Evolutionary conservation across 495 filamentous ascomycete genomes (phyloP).

Genomic region (Trichocladium antarcticum): DNA sequence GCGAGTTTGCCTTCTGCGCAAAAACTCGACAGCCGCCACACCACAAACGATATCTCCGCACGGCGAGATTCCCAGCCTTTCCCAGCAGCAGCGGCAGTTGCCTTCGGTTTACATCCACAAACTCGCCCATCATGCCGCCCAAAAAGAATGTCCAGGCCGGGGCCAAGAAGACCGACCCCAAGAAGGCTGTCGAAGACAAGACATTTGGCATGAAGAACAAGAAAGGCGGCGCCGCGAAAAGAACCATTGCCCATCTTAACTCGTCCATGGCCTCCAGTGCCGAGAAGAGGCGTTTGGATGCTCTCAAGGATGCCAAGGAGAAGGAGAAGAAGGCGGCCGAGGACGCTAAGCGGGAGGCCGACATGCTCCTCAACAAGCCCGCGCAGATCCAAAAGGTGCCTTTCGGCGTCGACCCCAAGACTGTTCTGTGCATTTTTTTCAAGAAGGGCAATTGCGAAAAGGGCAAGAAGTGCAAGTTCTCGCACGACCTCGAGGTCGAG

Average conservation of each 20-base stretch:
- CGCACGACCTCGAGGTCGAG: slow-evolving; percentile 80
- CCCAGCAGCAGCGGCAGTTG: not conserved
- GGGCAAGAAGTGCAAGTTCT: slow-evolving; percentile 95
- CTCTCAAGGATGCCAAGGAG: slow-evolving; percentile 74
- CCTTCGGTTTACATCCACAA: not conserved
- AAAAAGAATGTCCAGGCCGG: slow-evolving; percentile 62
- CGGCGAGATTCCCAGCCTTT: not conserved
- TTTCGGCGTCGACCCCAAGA: slow-evolving; percentile 97
- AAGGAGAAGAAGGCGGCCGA: slow-evolving; percentile 75
- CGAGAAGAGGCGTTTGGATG: slow-evolving; percentile 79
- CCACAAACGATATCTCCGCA: not conserved
- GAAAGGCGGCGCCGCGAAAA: slow-evolving; percentile 85
- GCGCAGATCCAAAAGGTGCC: slow-evolving; percentile 92
- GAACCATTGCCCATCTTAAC: slow-evolving; percentile 70
- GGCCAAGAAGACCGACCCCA: slow-evolving; percentile 34
- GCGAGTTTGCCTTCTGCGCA: slow-evolving; percentile 9
- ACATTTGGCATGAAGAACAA: slow-evolving; percentile 99
- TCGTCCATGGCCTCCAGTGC: slow-evolving; percentile 60
- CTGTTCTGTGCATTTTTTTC: slow-evolving; percentile 89
- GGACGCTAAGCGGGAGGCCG: slow-evolving; percentile 65
- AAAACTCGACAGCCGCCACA: slow-evolving; percentile 7
- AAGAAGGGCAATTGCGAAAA: slow-evolving; percentile 98
- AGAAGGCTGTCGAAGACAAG: slow-evolving; percentile 76
- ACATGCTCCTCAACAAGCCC: slow-evolving; percentile 81
- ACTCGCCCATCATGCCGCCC: slow-evolving; percentile 65